phyloP scores from a whole-genome alignment of 345 rosid genomes.

The Populus tremula region DNA sequence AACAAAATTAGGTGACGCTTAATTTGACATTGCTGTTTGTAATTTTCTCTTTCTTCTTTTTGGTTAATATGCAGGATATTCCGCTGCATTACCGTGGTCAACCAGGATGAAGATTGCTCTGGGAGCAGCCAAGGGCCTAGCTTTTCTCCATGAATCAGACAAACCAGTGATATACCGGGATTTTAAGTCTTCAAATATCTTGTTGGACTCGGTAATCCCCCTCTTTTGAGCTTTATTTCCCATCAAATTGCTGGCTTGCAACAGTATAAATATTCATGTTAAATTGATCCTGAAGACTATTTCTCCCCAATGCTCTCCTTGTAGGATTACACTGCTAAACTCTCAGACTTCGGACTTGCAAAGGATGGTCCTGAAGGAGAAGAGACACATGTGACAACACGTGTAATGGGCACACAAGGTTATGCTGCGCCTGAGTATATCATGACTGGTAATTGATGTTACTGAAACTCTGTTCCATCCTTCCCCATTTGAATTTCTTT shows the following conservation, averaged over 20 bases:
- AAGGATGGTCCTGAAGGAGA: conserved; percentile 61
- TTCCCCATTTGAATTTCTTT: background rate
- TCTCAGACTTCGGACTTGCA: conserved; percentile 61
- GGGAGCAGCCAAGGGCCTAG: conserved; percentile 81
- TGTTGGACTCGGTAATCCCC: conserved; percentile 59
- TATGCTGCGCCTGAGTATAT: conserved; percentile 64
- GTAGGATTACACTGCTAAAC: conserved; percentile 50
- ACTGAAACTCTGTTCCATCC: background rate
- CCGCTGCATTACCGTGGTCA: conserved; percentile 59
- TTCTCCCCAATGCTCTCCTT: background rate
- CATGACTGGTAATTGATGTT: conserved; percentile 43
- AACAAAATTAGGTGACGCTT: no score
- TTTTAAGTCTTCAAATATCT: conserved; percentile 72
- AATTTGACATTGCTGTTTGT: no score
- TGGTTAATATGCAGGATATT: conserved; percentile 39
- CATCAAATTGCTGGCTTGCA: no score
- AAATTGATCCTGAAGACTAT: no score
- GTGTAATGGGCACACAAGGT: conserved; percentile 61
- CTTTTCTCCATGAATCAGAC: conserved; percentile 68
- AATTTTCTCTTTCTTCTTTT: background rate
- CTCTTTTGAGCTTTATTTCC: background rate
- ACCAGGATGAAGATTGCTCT: conserved; percentile 73
- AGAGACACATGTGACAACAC: conserved; percentile 45
- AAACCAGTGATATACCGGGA: conserved; percentile 75
- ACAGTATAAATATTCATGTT: no score